Evolutionary conservation across 257 asterid species (phyloP), one percentile per base, ranked within the genome.

Genomic region (Rhazya stricta): DNA sequence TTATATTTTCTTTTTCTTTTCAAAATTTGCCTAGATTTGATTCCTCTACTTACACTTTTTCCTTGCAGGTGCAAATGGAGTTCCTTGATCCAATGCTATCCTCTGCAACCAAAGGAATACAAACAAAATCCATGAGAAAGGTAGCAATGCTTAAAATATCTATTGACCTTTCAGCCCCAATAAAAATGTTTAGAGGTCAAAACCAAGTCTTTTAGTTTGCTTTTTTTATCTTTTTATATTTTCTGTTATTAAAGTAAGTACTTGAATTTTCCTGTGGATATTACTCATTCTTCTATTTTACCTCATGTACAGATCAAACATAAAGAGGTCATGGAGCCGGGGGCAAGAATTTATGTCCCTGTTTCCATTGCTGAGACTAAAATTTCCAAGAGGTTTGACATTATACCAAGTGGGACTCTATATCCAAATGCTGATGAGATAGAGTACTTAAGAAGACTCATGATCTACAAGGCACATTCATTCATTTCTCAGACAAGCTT

Each of bases 351-450:
- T 71, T 81, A 79, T 69, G 91, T 86, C 58, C 96, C 99, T 30
- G 88, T 90, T 74, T 82, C 97, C 53, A 77, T 89, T 78, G 97
- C 91, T 74, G 97, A 92, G 84, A 67, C 87, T 83, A 90, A 74
- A 77, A 79, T 92, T 54, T 87, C 91, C 60, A 92, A 86, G 89
- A 91, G 97, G 84, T 92, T 88, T 81, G 95, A 88, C 80, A 89
- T 91, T 68, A 92, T 90, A 80, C 98, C 99, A 10, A 86, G 90
- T 74, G 98, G 92, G 75, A 92, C 97, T 57, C 75, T 85, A 48
- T 83, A 88, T 75, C 99, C 97, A 65, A 94, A 94, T 89, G 97
- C 97, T 30, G 99, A 94, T 77, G 99, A 94, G 88, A 94, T 94
- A 69, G 85, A 85, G 60, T 94, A 94, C 86, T 74, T 94, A 77